Evolutionary conservation across 192 early-diverging fungal species (phyloP).

Genomic region (Coemansia sp.): DNA sequence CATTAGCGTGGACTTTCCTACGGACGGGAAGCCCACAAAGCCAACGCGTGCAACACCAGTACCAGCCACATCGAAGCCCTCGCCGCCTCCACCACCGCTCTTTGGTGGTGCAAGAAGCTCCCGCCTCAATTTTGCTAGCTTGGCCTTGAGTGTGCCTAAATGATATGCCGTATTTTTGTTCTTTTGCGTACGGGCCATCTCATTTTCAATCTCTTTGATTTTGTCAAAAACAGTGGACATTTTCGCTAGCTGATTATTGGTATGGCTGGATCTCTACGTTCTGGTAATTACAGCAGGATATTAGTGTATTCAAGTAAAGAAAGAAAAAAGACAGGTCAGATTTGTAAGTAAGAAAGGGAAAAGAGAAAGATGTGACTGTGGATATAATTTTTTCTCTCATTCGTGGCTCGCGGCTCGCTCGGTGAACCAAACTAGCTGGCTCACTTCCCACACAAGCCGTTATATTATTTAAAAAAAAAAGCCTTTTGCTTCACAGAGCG

Average conservation of each 20-base stretch:
- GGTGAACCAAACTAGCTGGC: no score
- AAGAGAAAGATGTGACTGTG: neutral
- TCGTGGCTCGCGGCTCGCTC: conserved; percentile 5
- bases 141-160: conserved; percentile 92
- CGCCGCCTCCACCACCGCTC: conserved; percentile 85
- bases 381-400: neutral
- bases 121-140: conserved; percentile 93
- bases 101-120: conserved; percentile 87
- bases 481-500: no score
- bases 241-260: neutral
- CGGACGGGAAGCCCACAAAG: conserved; percentile 95
- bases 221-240: conserved; percentile 61
- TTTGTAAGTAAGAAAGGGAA: neutral
- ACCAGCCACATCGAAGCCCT: conserved; percentile 97
- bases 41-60: conserved; percentile 99
- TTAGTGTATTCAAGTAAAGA: neutral
- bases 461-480: no score
- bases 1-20: conserved; percentile 98
- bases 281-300: neutral
- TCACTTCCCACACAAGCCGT: neutral
- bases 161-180: conserved; percentile 96
- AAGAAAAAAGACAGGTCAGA: neutral
- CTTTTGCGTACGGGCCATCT: conserved; percentile 89
- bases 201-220: conserved; percentile 74
- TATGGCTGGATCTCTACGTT: neutral